Evolutionary conservation across 2,329 filamentous ascomycete species (phyloP), one percentile per base, ranked within the genome.

Genomic region (Xylaria sp.): DNA sequence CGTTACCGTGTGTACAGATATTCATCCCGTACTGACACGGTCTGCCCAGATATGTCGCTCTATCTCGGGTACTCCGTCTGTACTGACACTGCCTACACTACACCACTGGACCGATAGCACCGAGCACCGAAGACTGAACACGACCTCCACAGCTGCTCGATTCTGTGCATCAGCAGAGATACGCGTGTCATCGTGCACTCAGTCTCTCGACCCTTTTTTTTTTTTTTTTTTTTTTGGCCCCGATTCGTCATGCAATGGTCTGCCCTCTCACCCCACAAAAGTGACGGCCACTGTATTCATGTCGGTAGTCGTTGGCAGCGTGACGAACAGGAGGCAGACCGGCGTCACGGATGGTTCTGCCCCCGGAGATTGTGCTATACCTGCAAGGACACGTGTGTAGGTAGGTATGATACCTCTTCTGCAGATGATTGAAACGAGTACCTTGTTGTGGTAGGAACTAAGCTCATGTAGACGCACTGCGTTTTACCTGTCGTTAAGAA

Each of bases 171-270:
- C 53, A 47, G 40, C 37, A 45, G 37, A 31, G 37, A 61, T 52
- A 65, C 60, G 60, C 51, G 61, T 64, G 64, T 62, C 60, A 60
- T 64, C 53, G 47, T 57, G 57, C 52, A 33, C 60, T 52, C 52
- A 35, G 14, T 37, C 43, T 49, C 35, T 57, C 38, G 46, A 54
- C 40, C 37, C 7, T 64, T 57, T 28, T 35, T 28, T 64, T 57
- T 28, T 35, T 28, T n/a, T n/a, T n/a, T n/a, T n/a, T n/a, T n/a
- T n/a, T n/a, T n/a, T 57, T 21, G 53, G 33, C 38, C 28, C 57
- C 43, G 56, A 55, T 57, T n/a, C 59, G 38, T 35, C 31, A 59
- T 54, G 60, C 59, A 59, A 35, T 23, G 51, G 63, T 61, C 58
- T 37, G 38, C 50, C 54, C 45, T 49, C 47, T 56, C 45, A 46